Conservation (phyloP, 345 rosid species). For the Citrus maxima region DNA sequence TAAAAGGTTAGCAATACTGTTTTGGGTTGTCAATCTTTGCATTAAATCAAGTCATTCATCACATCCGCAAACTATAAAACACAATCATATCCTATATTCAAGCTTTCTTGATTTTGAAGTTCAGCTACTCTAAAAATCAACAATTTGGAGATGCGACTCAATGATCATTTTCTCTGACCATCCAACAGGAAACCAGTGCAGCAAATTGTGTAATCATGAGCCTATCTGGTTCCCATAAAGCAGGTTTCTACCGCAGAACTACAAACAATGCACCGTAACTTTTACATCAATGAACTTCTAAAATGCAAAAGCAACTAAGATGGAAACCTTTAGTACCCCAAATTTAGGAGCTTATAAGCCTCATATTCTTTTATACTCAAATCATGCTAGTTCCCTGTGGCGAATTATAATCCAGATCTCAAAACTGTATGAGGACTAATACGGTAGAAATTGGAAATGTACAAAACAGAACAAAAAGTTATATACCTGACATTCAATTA, state of each 20-base stretch:
- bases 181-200: background rate
- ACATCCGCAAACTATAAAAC: background rate
- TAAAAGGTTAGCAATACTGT: background rate
- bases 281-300: no score
- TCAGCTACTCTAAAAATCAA: background rate
- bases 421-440: background rate
- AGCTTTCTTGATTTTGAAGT: background rate
- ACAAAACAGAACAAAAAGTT: background rate
- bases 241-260: background rate
- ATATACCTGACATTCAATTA: conserved; percentile 91
- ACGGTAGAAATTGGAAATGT: background rate
- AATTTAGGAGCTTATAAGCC: background rate
- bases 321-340: background rate
- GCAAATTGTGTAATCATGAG: background rate
- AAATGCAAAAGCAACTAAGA: background rate
- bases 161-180: background rate
- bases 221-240: background rate
- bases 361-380: background rate
- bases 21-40: background rate
- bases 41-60: background rate
- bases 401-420: background rate
- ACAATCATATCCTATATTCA: background rate
- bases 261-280: background rate
- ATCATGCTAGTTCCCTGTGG: background rate
- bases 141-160: background rate